phyloP scores from a whole-genome alignment of 306 rosid genomes.

The Malus asiatica region DNA sequence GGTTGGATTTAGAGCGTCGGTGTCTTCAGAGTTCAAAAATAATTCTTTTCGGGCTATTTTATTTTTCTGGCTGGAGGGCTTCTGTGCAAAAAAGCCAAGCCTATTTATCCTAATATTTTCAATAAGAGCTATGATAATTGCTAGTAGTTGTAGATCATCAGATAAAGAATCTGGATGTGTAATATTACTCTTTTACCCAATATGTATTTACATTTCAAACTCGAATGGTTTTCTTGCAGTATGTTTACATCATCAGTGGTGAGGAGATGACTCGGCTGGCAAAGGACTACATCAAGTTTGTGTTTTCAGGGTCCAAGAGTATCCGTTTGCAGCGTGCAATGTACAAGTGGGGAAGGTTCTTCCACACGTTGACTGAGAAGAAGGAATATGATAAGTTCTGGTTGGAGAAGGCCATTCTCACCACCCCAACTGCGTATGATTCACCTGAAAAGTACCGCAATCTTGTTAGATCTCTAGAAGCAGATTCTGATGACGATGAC shows the following conservation, averaged over 20 bases:
- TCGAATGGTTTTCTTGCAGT: constrained; percentile 37
- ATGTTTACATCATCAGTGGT: constrained; percentile 55
- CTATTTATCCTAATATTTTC: neutral
- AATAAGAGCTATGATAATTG: neutral
- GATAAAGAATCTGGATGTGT: neutral
- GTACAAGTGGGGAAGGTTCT: constrained; percentile 37
- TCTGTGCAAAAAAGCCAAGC: neutral
- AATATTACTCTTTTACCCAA: neutral
- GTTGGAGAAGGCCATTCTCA: constrained; percentile 39
- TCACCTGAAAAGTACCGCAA: constrained; percentile 28
- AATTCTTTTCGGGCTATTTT: neutral
- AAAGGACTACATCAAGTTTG: constrained; percentile 59
- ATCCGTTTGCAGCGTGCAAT: constrained; percentile 49
- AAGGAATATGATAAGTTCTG: constrained; percentile 15
- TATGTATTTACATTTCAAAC: neutral
- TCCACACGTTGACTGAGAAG: constrained; percentile 24
- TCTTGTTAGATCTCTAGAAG: constrained; percentile 14
- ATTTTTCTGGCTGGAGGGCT: neutral
- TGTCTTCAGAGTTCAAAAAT: neutral
- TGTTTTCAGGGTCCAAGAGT: constrained; percentile 49
- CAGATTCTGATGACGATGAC: neutral
- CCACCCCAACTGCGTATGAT: constrained; percentile 31
- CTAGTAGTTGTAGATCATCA: too few relatives aligned
- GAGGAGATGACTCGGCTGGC: constrained; percentile 53
- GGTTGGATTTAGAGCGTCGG: neutral